These are phyloP conservation scores for Cyclotella baltica DNA, from an alignment of 108 stramenopile genomes.

Conservation along the genomic window DNA sequence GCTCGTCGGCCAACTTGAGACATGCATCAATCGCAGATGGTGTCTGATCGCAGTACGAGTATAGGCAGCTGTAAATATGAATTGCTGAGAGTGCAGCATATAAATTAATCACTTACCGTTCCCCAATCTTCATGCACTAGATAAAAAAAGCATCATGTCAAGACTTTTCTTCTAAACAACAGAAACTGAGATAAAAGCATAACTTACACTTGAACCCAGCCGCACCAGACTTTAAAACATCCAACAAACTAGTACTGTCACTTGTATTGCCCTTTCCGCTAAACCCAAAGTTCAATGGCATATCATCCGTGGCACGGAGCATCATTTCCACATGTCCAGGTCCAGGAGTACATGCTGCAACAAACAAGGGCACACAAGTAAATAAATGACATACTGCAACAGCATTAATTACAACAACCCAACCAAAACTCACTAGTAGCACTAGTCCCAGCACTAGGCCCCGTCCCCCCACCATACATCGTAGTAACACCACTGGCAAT, in stretches of 20 bases:
- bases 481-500: slow-evolving; percentile 95
- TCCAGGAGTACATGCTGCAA: slow-evolving; percentile 89
- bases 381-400: background rate
- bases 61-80: background rate
- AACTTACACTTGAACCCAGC: slow-evolving; percentile 86
- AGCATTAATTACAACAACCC: background rate
- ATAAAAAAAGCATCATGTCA: no score
- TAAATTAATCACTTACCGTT: slow-evolving; percentile 47
- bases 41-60: slow-evolving; percentile 45
- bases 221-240: slow-evolving; percentile 84
- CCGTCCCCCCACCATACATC: slow-evolving; percentile 95
- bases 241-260: slow-evolving; percentile 65
- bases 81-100: background rate
- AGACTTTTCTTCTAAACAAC: no score
- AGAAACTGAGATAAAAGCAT: background rate
- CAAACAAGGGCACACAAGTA: background rate
- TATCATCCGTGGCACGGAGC: slow-evolving; percentile 91
- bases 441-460: slow-evolving; percentile 93
- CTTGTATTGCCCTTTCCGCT: slow-evolving; percentile 96
- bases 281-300: slow-evolving; percentile 97
- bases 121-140: slow-evolving; percentile 99
- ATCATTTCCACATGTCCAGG: slow-evolving; percentile 95
- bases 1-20: slow-evolving; percentile 87
- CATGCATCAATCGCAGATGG: slow-evolving; percentile 95
- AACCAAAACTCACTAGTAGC: slow-evolving; percentile 74